Evolutionary conservation across 495 filamentous ascomycete species (phyloP).

Genomic region (Melanomma pulvis-pyrius): DNA sequence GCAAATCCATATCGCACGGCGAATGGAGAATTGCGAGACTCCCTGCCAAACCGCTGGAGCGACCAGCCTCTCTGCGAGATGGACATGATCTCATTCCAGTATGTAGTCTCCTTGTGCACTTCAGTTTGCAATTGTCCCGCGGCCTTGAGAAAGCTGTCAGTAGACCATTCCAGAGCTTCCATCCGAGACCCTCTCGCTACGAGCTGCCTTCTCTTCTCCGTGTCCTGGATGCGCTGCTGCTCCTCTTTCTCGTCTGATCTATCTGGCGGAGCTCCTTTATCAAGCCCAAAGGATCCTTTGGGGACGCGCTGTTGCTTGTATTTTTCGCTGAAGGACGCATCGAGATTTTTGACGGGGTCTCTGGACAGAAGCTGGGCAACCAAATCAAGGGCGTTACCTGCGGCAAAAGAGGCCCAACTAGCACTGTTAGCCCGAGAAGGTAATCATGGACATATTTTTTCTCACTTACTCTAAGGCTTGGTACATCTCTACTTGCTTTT

Average conservation of each 20-base stretch:
- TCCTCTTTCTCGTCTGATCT: slow-evolving; percentile 43
- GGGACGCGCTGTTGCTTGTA: slow-evolving; percentile 63
- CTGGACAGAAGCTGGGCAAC: slow-evolving; percentile 83
- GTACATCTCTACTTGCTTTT: slow-evolving; percentile 33
- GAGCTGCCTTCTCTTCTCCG: slow-evolving; percentile 57
- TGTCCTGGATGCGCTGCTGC: slow-evolving; percentile 44
- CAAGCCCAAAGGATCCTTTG: slow-evolving; percentile 74
- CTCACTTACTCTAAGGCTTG: slow-evolving; percentile 9
- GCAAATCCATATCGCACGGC: slow-evolving; percentile 88
- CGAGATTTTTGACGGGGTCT: slow-evolving; percentile 67
- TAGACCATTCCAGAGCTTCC: slow-evolving; percentile 71
- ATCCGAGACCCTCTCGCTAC: slow-evolving; percentile 79
- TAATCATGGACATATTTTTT: neutral
- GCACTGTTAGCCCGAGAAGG: neutral
- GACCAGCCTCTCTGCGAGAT: slow-evolving; percentile 86
- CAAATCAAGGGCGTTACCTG: slow-evolving; percentile 73
- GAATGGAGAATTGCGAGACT: slow-evolving; percentile 63
- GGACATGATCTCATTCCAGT: slow-evolving; percentile 83
- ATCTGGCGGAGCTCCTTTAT: slow-evolving; percentile 63
- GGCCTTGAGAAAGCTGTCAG: slow-evolving; percentile 72
- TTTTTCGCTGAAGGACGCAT: slow-evolving; percentile 65
- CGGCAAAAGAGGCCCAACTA: slow-evolving; percentile 62
- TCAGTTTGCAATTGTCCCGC: slow-evolving; percentile 74
- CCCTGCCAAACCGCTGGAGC: slow-evolving; percentile 70
- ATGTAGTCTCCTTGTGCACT: slow-evolving; percentile 74